Conservation (phyloP, 768 basidiomycete species). For the Paxillus ammoniavirescens region DNA sequence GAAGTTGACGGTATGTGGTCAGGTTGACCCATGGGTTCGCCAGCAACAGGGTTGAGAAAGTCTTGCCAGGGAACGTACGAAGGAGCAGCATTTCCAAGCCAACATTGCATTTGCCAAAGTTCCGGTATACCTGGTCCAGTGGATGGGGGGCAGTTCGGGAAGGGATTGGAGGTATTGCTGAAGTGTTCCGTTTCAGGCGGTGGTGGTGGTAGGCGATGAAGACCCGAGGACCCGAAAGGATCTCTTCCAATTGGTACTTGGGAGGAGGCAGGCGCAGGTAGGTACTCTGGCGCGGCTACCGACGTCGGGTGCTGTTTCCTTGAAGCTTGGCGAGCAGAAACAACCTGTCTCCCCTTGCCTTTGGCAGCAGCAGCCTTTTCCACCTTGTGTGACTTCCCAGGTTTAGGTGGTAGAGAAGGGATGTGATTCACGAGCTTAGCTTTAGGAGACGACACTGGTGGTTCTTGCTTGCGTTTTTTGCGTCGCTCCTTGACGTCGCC, state of each 20-base stretch:
- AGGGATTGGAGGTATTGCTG: background rate
- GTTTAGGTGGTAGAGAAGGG: background rate
- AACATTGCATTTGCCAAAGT: background rate
- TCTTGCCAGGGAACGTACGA: slow-evolving; percentile 1
- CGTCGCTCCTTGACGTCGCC: slow-evolving; percentile 1
- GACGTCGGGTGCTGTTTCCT: background rate
- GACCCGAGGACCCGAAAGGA: background rate
- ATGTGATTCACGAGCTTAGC: background rate
- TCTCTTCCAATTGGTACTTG: no score
- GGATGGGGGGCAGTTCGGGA: background rate
- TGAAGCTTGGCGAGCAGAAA: background rate
- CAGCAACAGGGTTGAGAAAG: background rate
- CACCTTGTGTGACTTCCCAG: background rate
- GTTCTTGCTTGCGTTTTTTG: slow-evolving; percentile 4
- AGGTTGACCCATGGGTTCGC: background rate
- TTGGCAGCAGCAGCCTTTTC: background rate
- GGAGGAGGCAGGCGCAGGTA: background rate
- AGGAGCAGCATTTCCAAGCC: background rate
- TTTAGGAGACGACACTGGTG: background rate
- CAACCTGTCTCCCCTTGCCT: background rate
- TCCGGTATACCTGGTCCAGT: background rate
- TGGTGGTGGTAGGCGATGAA: background rate
- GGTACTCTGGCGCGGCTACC: background rate
- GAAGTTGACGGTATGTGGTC: background rate
- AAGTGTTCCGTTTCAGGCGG: background rate